Conservation (phyloP, 2,329 filamentous ascomycete species). For the Aspergillus cejpii region DNA sequence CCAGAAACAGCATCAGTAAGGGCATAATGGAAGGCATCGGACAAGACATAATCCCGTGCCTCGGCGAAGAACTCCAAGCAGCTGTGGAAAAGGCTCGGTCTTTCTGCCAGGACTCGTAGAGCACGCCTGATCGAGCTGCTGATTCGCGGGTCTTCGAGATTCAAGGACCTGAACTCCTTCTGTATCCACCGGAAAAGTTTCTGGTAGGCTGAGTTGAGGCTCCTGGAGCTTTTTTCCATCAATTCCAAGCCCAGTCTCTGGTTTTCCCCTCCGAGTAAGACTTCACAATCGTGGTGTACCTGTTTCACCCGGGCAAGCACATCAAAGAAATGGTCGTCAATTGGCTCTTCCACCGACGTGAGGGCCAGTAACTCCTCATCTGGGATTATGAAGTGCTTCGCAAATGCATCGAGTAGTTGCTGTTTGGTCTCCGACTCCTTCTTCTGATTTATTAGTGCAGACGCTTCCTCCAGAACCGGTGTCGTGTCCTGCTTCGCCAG, state of each 20-base stretch:
- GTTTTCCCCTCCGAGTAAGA: conserved; percentile 82
- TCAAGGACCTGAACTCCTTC: conserved; percentile 82
- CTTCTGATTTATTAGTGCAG: conserved; percentile 64
- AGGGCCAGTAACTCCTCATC: conserved; percentile 71
- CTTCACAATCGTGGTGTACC: conserved; percentile 80
- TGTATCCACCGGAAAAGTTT: conserved; percentile 96
- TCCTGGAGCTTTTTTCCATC: conserved; percentile 82
- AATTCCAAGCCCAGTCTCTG: conserved; percentile 82
- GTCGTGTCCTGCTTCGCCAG: conserved; percentile 68
- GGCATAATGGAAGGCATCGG: conserved; percentile 81
- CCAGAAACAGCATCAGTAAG: conserved; percentile 64
- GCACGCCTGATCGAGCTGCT: conserved; percentile 76
- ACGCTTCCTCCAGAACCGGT: conserved; percentile 70
- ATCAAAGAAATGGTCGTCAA: conserved; percentile 78
- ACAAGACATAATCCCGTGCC: conserved; percentile 75
- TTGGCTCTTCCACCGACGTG: conserved; percentile 70
- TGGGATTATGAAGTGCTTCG: conserved; percentile 73
- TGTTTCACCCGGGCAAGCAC: conserved; percentile 72
- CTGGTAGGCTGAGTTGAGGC: conserved; percentile 83
- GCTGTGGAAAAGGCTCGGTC: conserved; percentile 83
- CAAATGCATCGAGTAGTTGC: conserved; percentile 68
- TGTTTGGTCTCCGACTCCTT: conserved; percentile 72
- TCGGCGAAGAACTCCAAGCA: conserved; percentile 92
- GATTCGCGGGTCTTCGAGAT: conserved; percentile 91
- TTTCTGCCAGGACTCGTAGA: conserved; percentile 77